phyloP scores from a whole-genome alignment of 257 asterid species.

The Anisodus acutangulus region DNA sequence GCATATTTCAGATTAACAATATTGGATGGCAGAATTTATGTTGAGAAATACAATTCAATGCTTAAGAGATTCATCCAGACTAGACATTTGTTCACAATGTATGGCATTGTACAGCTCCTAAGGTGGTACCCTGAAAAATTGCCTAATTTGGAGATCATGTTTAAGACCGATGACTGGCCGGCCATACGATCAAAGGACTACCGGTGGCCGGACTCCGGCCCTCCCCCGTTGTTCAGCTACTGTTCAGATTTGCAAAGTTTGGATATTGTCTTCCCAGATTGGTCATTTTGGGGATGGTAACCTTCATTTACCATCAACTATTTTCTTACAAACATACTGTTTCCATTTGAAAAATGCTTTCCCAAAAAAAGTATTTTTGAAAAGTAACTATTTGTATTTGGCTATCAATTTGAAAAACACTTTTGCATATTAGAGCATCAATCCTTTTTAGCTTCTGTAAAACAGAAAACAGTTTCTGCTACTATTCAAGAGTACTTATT shows the following conservation, averaged over 20 bases:
- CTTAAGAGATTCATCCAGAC: too few species aligned
- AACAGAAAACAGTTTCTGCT: too few species aligned
- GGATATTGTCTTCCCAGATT: conserved; percentile 31
- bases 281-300: conserved; percentile 30
- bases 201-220: not conserved
- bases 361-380: too few species aligned
- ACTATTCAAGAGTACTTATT: too few species aligned
- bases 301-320: too few species aligned
- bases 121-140: not conserved
- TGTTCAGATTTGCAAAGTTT: conserved; percentile 14
- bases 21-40: not conserved
- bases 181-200: not conserved
- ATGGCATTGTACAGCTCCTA: conserved; percentile 11
- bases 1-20: not conserved
- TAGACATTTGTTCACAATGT: not conserved
- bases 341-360: too few species aligned
- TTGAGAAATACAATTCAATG: not conserved
- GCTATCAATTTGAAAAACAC: too few species aligned
- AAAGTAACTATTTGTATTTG: too few species aligned
- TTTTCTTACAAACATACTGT: not conserved
- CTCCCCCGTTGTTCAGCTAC: conserved; percentile 30
- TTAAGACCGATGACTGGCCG: not conserved
- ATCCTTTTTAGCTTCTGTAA: too few species aligned
- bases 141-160: conserved; percentile 26
- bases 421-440: too few species aligned